phyloP scores from a whole-genome alignment of 768 basidiomycete genomes.

The Artomyces pyxidatus region DNA sequence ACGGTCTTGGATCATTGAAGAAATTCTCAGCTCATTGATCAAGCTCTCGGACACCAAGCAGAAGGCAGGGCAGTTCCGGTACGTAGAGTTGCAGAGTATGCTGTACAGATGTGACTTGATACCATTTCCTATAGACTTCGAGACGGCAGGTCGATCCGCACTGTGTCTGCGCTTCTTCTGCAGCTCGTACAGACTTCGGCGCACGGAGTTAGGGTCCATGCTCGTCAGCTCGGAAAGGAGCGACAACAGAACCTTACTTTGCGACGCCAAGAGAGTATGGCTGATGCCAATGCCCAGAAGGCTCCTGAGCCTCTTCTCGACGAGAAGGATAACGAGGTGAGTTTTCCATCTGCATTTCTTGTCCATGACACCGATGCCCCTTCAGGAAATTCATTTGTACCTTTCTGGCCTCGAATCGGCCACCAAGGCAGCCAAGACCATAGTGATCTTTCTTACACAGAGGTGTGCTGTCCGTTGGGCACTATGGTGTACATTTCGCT shows the following conservation, averaged over 20 bases:
- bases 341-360: slow-evolving; percentile 2
- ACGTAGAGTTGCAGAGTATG: slow-evolving; percentile 18
- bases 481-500: neutral
- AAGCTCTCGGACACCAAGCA: slow-evolving; percentile 87
- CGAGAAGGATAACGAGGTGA: slow-evolving; percentile 60
- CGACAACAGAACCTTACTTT: slow-evolving; percentile 56
- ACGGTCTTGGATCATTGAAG: slow-evolving; percentile 95
- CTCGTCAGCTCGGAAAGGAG: slow-evolving; percentile 49
- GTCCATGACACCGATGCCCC: neutral
- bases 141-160: slow-evolving; percentile 87
- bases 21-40: slow-evolving; percentile 83
- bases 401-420: slow-evolving; percentile 70
- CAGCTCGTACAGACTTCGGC: slow-evolving; percentile 97
- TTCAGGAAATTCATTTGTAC: slow-evolving; percentile 61
- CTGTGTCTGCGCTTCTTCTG: slow-evolving; percentile 85
- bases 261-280: slow-evolving; percentile 54
- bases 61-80: slow-evolving; percentile 87
- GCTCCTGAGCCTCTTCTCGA: slow-evolving; percentile 48
- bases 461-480: slow-evolving; percentile 13
- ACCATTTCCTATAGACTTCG: slow-evolving; percentile 54
- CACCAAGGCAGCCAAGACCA: slow-evolving; percentile 76
- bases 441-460: slow-evolving; percentile 34
- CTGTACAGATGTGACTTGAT: no score
- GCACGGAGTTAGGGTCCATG: slow-evolving; percentile 74
- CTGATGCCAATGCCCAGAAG: slow-evolving; percentile 28